Base-by-base conservation (phyloP, 1,284 basidiomycete genomes). In the Ustilago hordei region DNA sequence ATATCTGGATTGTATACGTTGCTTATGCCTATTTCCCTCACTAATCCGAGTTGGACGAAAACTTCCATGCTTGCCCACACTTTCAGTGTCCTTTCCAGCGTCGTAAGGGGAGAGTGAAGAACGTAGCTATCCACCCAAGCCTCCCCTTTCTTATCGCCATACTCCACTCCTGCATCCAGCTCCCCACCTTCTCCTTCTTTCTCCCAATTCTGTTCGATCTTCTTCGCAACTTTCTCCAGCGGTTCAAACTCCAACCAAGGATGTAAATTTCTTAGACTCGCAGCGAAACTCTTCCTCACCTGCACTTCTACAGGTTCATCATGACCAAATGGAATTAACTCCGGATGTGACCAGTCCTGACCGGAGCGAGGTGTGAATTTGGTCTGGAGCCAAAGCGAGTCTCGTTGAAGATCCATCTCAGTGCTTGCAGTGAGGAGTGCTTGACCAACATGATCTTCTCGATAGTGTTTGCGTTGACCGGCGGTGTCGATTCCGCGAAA, bases 401-500 rank as follows among this genome's bases (percentile, higher is more conserved):
- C 55, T 8, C 84, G 55, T 11, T 54, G 41, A 11, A 84, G 60
- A 4, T 70, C 23, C 43, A 81, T 63, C 12, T 82, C 80, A 17
- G 55, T 23, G 4, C 60, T 57, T 1, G 78, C 81, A 3, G 43
- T 66, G 39, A 31, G 15, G n/a, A 85, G 53, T 7, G 82, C 84
- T 23, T 64, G 47, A 0, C 84, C 84, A 13, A 85, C 83, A 19
- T 81, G 72, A 45, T 84, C 83, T 59, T 85, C 83, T 34, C 81
- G 75, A 56, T 85, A 85, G 67, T 85, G 84, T 54, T 84, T 84
- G 34, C 75, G 78, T 58, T 85, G 84, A 4, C 63, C 84, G 19
- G 84, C 82, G 2, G 81, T 82, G 64, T 85, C 84, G 48, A 85
- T 74, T 19, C 80, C 84, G 8, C 81, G 75, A 59, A 85, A 85